Percentiles rank a stretch among this genome's conserved stretches.
phyloP scores from a whole-genome alignment of 2,329 filamentous ascomycete species.

The Stagonosporopsis cucurbitacearum region DNA sequence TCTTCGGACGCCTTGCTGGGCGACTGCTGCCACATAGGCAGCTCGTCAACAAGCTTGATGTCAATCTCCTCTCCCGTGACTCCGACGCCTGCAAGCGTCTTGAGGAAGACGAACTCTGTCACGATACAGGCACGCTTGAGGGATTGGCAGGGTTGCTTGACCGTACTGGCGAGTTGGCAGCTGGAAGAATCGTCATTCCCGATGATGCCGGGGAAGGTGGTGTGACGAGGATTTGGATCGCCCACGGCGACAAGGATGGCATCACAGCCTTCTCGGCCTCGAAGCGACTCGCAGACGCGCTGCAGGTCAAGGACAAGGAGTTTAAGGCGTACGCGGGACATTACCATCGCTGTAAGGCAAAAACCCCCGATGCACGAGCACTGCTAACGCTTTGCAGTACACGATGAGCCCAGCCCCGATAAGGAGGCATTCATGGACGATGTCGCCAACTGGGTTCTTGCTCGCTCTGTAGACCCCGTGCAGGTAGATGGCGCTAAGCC shows the following conservation, averaged over 20 bases:
- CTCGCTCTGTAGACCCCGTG: conserved; percentile 40
- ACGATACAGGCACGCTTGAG: conserved; percentile 86
- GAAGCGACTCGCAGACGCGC: conserved; percentile 66
- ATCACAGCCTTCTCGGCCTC: conserved; percentile 71
- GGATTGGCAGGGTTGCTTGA: conserved; percentile 80
- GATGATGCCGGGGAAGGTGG: conserved; percentile 56
- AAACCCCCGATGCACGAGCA: background rate
- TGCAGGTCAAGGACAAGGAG: conserved; percentile 68
- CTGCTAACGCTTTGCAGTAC: conserved; percentile 39
- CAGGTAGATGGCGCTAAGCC: conserved; percentile 39
- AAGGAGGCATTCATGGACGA: conserved; percentile 46
- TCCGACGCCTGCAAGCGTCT: conserved; percentile 66
- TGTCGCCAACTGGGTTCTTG: conserved; percentile 46
- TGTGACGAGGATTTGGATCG: conserved; percentile 72
- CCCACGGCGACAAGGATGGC: conserved; percentile 77
- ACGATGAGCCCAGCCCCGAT: conserved; percentile 46
- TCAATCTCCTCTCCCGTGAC: conserved; percentile 71
- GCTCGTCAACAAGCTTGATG: conserved; percentile 69
- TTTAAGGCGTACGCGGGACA: conserved; percentile 78
- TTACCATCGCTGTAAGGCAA: conserved; percentile 70
- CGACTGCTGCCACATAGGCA: conserved; percentile 72
- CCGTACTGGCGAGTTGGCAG: conserved; percentile 67
- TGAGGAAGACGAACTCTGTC: conserved; percentile 72
- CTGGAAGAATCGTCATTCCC: conserved; percentile 58
- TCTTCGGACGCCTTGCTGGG: conserved; percentile 70